phyloP scores from a whole-genome alignment of 1,284 basidiomycete genomes.

The Vanrija sp. region DNA sequence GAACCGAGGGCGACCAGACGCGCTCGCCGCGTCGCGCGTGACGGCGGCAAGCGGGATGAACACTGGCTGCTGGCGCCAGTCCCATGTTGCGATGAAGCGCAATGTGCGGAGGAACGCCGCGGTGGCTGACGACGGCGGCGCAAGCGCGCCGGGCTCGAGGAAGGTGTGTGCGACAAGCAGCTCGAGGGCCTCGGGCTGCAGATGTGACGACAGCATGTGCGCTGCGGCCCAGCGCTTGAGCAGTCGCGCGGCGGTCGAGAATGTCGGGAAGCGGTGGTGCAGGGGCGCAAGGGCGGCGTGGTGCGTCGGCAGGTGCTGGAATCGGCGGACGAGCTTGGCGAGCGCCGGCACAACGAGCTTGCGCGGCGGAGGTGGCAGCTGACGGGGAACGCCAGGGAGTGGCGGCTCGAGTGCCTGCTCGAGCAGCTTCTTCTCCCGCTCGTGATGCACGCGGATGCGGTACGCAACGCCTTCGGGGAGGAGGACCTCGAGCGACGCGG shows the following conservation, averaged over 20 bases:
- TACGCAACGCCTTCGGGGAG: constrained; percentile 85
- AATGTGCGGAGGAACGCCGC: constrained; percentile 77
- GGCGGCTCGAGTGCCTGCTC: constrained; percentile 59
- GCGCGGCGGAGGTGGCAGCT: constrained; percentile 41
- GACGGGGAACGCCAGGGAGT: constrained; percentile 23
- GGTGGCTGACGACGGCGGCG: constrained; percentile 50
- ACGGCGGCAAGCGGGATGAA: constrained; percentile 48
- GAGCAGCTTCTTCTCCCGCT: constrained; percentile 75
- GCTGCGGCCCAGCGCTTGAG: constrained; percentile 88
- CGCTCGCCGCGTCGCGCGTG: constrained; percentile 35
- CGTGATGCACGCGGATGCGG: constrained; percentile 75
- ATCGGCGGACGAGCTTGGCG: constrained; percentile 63
- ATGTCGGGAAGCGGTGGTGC: constrained; percentile 73
- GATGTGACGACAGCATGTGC: constrained; percentile 76
- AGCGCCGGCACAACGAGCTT: constrained; percentile 59
- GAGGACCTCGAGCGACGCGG: constrained; percentile 69
- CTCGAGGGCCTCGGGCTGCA: constrained; percentile 73
- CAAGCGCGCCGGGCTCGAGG: constrained; percentile 46
- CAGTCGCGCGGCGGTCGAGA: constrained; percentile 76
- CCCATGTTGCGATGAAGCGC: constrained; percentile 74
- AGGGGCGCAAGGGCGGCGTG: constrained; percentile 78
- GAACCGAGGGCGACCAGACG: constrained; percentile 37
- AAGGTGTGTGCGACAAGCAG: constrained; percentile 68
- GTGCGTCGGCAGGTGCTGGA: constrained; percentile 74
- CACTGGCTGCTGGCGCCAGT: constrained; percentile 59